These are phyloP conservation scores for Apophysomyces variabilis DNA, from an alignment of 371 early-diverging fungal genomes.

Conservation along the genomic window DNA sequence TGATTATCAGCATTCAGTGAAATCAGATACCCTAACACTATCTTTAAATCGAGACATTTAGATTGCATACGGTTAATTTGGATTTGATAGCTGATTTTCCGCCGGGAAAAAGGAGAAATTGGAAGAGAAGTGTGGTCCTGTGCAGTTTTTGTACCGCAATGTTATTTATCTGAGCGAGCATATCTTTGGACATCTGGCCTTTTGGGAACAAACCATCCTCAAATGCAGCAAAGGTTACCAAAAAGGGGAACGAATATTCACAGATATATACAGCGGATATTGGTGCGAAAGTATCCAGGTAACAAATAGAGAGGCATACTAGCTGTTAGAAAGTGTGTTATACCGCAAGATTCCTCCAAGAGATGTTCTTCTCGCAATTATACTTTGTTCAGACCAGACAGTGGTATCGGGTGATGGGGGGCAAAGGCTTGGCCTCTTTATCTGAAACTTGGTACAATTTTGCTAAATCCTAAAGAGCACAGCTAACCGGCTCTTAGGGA, in stretches of 20 bases:
- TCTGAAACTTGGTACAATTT: slow-evolving; percentile 10
- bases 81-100: not conserved
- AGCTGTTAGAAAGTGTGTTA: not conserved
- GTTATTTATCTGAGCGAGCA: not conserved
- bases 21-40: not conserved
- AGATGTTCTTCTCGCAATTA: slow-evolving; percentile 1
- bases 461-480: not conserved
- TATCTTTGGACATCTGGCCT: not conserved
- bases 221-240: not conserved
- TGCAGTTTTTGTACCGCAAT: not conserved
- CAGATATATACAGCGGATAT: not conserved
- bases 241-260: not conserved
- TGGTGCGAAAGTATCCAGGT: slow-evolving; percentile 1
- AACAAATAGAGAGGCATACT: not conserved
- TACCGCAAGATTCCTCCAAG: not conserved
- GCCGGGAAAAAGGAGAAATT: not conserved
- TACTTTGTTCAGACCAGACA: slow-evolving; percentile 10
- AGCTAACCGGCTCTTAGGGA: not conserved
- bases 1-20: not conserved
- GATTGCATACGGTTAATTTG: not conserved
- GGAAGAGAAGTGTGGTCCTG: not conserved
- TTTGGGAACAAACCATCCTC: slow-evolving; percentile 2
- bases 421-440: slow-evolving; percentile 7
- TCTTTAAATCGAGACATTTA: not conserved
- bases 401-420: not conserved